A percentile compares a stretch with the other conserved stretches of the same genome.
These are phyloP conservation scores for Zygosaccharomyces bailii DNA, from an alignment of 805 yeast genomes.

Conservation along the genomic window DNA sequence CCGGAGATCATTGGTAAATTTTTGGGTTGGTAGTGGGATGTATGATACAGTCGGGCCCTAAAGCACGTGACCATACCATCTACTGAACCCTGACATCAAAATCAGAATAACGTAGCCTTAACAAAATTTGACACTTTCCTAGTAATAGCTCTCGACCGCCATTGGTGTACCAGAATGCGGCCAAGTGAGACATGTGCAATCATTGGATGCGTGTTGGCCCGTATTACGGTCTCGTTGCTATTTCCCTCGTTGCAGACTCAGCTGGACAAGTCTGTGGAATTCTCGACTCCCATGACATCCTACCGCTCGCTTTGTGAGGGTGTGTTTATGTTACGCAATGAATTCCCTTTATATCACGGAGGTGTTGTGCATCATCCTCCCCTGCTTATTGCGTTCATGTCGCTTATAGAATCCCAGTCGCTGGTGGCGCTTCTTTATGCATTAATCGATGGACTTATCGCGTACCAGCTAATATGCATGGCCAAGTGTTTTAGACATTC, in stretches of 20 bases:
- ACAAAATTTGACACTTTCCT: not conserved
- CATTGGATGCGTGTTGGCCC: slow-evolving; percentile 19
- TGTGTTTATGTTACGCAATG: slow-evolving; percentile 53
- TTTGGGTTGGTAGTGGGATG: too few relatives aligned
- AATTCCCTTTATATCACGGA: slow-evolving; percentile 70
- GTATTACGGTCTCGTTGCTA: slow-evolving; percentile 20
- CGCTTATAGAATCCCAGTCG: slow-evolving; percentile 13
- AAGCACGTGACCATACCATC: not conserved
- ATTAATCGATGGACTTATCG: slow-evolving; percentile 54
- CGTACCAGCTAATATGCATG: slow-evolving; percentile 49
- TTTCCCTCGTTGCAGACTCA: slow-evolving; percentile 29
- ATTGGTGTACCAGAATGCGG: slow-evolving; percentile 8
- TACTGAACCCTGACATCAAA: not conserved
- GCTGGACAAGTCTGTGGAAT: slow-evolving; percentile 34
- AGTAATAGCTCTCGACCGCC: not conserved
- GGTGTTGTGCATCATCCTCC: slow-evolving; percentile 89
- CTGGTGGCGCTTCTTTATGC: slow-evolving; percentile 47
- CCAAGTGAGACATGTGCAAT: slow-evolving; percentile 14
- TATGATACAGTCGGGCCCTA: too few relatives aligned
- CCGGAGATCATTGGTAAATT: too few relatives aligned
- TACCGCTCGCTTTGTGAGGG: slow-evolving; percentile 59
- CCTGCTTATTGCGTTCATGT: slow-evolving; percentile 47
- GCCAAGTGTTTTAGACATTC: slow-evolving; percentile 33
- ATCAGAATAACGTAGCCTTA: not conserved
- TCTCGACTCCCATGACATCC: slow-evolving; percentile 37